Percentiles rank a stretch among this genome's conserved stretches.
These are phyloP conservation scores for Poterioochromonas sp. DNA, from an alignment of 352 stramenopile genomes.

Conservation along the genomic window DNA sequence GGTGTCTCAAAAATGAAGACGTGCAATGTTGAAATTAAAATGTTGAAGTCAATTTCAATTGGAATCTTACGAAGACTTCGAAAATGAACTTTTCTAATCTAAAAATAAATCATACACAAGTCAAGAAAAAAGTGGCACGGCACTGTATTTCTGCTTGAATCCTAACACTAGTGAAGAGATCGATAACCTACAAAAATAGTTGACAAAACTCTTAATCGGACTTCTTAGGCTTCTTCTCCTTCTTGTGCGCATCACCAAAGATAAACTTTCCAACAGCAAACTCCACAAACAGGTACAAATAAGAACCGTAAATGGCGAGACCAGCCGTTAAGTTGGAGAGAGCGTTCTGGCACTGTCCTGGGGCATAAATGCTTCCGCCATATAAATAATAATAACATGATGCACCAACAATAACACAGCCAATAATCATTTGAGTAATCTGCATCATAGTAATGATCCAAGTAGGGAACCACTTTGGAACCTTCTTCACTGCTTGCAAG, in stretches of 20 bases:
- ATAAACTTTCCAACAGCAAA: constrained; percentile 8
- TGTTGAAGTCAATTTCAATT: too few species aligned
- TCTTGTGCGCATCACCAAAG: background rate
- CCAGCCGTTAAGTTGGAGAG: background rate
- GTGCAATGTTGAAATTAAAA: too few species aligned
- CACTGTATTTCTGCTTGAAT: too few species aligned
- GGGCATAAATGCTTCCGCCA: background rate
- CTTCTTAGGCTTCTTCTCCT: background rate
- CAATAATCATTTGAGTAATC: constrained; percentile 68
- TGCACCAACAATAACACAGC: constrained; percentile 46
- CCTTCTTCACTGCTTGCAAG: constrained; percentile 55
- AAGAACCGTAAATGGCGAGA: constrained; percentile 1
- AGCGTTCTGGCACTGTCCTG: background rate
- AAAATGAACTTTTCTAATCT: too few species aligned
- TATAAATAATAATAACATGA: constrained; percentile 55
- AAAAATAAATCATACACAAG: too few species aligned
- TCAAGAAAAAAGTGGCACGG: too few species aligned
- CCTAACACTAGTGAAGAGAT: too few species aligned
- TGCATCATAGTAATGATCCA: constrained; percentile 69
- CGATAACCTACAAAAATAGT: too few species aligned
- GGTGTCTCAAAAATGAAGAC: too few species aligned
- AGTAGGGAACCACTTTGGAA: constrained; percentile 41
- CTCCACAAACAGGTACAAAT: constrained; percentile 23
- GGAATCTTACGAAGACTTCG: too few species aligned
- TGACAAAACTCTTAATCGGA: background rate